Conservation (phyloP, 2,329 filamentous ascomycete species). For the Myriosclerotinia curreyana region DNA sequence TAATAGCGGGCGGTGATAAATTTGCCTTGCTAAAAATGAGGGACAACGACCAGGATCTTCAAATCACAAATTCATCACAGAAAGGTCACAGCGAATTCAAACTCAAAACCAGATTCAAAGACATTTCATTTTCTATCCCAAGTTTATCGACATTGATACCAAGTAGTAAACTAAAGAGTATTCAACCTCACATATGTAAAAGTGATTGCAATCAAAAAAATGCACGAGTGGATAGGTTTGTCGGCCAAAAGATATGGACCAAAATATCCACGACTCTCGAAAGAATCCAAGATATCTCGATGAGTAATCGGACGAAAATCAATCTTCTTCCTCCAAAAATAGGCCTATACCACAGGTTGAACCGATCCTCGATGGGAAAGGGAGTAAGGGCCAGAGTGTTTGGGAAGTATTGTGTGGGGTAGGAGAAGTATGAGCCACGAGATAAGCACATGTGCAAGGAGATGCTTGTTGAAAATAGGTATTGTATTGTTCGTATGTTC, state of each 20-base stretch:
- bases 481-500: slow-evolving; percentile 12
- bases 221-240: slow-evolving; percentile 40
- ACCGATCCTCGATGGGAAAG: slow-evolving; percentile 45
- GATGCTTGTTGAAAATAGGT: background rate
- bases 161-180: no score
- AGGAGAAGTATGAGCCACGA: background rate
- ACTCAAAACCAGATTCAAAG: no score
- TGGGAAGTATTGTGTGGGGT: slow-evolving; percentile 51
- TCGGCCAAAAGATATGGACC: slow-evolving; percentile 69
- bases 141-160: background rate
- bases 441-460: background rate
- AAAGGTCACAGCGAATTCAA: no score
- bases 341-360: slow-evolving; percentile 68
- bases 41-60: no score
- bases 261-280: slow-evolving; percentile 53
- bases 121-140: background rate
- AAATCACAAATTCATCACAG: no score
- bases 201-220: background rate
- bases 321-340: slow-evolving; percentile 83
- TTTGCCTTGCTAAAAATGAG: no score
- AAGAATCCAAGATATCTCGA: slow-evolving; percentile 54
- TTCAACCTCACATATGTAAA: background rate
- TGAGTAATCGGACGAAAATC: slow-evolving; percentile 62
- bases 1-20: no score
- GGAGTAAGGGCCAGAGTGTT: slow-evolving; percentile 80